phyloP scores from a whole-genome alignment of 2,329 filamentous ascomycete genomes.

The Xylaria polymorpha region DNA sequence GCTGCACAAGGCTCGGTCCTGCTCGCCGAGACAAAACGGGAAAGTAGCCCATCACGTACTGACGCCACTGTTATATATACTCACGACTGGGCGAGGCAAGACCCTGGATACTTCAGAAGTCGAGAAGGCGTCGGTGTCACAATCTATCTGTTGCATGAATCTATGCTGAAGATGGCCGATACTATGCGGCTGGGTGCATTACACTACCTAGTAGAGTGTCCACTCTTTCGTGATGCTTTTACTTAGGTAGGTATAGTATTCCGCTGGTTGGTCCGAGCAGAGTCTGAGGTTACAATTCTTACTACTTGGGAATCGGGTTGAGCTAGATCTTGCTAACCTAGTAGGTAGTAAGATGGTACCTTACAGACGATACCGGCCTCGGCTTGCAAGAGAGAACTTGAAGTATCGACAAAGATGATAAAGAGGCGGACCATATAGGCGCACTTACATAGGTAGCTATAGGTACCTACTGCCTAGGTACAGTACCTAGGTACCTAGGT shows the following conservation, averaged over 20 bases:
- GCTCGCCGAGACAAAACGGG: constrained; percentile 39
- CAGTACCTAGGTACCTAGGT: too few relatives aligned
- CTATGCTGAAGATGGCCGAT: constrained; percentile 7
- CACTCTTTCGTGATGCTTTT: constrained; percentile 4
- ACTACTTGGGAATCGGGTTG: not conserved
- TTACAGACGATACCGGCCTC: constrained; percentile 16
- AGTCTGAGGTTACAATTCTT: constrained; percentile 14
- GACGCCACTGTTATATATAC: not conserved
- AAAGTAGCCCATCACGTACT: constrained; percentile 25
- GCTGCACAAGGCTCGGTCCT: constrained; percentile 36
- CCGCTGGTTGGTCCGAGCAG: not conserved
- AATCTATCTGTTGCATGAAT: constrained; percentile 14
- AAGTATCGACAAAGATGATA: not conserved
- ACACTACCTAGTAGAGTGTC: too few relatives aligned
- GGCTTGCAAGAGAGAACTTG: not conserved
- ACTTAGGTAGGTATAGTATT: not conserved
- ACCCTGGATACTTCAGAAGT: constrained; percentile 6
- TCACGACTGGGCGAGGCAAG: constrained; percentile 13
- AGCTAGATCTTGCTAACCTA: constrained; percentile 15
- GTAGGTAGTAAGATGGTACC: constrained; percentile 15
- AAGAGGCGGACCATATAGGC: too few relatives aligned
- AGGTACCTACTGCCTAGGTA: not conserved
- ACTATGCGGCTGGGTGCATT: constrained; percentile 12
- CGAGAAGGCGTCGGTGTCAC: not conserved
- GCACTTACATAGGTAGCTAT: too few relatives aligned